A percentile compares a stretch with the other conserved stretches of the same genome.
Evolutionary conservation across 2,329 filamentous ascomycete species (phyloP).

Genomic region (Penicillium sclerotigenum): DNA sequence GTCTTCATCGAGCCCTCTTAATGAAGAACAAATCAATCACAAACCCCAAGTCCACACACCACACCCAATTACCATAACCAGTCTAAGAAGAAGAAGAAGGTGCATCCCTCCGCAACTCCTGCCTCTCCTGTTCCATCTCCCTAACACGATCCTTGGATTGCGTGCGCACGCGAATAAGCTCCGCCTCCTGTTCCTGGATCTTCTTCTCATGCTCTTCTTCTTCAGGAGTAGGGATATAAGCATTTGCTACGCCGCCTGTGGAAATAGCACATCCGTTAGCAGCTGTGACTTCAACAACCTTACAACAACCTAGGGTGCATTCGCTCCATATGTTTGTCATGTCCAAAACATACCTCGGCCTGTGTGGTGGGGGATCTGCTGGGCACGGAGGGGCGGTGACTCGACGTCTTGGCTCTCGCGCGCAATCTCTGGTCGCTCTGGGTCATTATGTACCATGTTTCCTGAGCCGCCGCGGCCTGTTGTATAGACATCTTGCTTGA

Average conservation of each 20-base stretch:
- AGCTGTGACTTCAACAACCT: background rate
- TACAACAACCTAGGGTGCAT: background rate
- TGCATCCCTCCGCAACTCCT: slow-evolving; percentile 17
- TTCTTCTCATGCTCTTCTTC: slow-evolving; percentile 27
- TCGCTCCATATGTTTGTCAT: background rate
- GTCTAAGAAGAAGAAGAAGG: slow-evolving; percentile 1
- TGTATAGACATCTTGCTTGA: slow-evolving; percentile 81
- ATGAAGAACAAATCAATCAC: background rate
- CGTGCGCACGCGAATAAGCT: slow-evolving; percentile 33
- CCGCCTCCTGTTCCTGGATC: slow-evolving; percentile 35
- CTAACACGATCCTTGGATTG: slow-evolving; percentile 28
- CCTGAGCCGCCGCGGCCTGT: slow-evolving; percentile 85
- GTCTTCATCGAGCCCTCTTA: background rate
- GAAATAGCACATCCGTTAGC: background rate
- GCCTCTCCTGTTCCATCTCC: slow-evolving; percentile 24
- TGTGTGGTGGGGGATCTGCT: slow-evolving; percentile 42
- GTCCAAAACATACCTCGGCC: slow-evolving; percentile 40
- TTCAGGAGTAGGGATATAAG: slow-evolving; percentile 30
- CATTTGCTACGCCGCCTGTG: slow-evolving; percentile 38
- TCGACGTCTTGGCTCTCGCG: slow-evolving; percentile 80
- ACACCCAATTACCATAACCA: background rate
- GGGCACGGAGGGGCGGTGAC: slow-evolving; percentile 43
- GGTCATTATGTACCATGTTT: slow-evolving; percentile 80
- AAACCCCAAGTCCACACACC: background rate
- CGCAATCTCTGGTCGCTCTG: slow-evolving; percentile 62